phyloP scores from a whole-genome alignment of 441 rosid species.

The Dalechampia spathulata region DNA sequence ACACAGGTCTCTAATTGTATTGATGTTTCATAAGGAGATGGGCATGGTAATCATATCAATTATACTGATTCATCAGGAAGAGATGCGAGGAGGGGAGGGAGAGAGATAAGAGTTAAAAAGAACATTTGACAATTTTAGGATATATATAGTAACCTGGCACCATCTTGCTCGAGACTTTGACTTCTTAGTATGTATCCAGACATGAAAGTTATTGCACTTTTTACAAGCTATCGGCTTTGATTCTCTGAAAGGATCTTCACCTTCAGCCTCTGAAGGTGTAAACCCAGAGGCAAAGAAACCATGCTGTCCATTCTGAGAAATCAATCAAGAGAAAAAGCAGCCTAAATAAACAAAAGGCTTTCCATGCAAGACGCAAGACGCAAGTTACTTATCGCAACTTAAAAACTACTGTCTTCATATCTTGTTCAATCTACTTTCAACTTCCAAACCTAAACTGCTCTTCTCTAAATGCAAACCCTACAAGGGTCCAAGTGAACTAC shows the following conservation, averaged over 20 bases:
- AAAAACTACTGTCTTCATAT: not conserved
- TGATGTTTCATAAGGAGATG: not conserved
- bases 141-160: constrained; percentile 76
- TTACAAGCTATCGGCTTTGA: constrained; percentile 83
- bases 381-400: not conserved
- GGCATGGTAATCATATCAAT: not conserved
- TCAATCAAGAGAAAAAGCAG: constrained; percentile 21
- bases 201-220: constrained; percentile 67
- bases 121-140: too few species aligned
- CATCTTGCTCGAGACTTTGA: constrained; percentile 91
- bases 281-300: constrained; percentile 60
- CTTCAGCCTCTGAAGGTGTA: constrained; percentile 50
- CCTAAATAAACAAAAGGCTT: constrained; percentile 13
- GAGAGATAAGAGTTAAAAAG: too few species aligned
- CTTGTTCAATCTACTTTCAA: not conserved
- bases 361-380: too few species aligned
- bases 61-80: not conserved
- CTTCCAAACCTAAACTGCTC: not conserved
- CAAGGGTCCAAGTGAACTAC: not conserved
- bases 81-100: too few species aligned
- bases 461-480: not conserved
- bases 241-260: constrained; percentile 63
- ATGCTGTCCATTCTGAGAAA: constrained; percentile 45
- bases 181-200: constrained; percentile 70
- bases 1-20: not conserved